Evolutionary conservation across 2,329 filamentous ascomycete genomes (phyloP).

Genomic region (Penicillium palitans): DNA sequence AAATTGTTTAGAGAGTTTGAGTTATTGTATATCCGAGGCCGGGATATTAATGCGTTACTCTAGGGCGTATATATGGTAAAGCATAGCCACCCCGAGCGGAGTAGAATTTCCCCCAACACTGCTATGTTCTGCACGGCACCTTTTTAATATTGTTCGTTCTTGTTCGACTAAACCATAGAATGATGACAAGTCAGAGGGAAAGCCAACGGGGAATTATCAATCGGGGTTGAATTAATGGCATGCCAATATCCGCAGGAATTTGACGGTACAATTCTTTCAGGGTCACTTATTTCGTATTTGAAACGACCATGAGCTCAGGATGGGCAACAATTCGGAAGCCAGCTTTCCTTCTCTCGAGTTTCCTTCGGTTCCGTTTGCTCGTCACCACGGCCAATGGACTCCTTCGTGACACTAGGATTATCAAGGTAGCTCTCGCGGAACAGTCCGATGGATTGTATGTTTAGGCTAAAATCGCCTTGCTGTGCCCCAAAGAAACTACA

Average conservation of each 20-base stretch:
- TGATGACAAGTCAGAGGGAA: background rate
- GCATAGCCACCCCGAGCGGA: background rate
- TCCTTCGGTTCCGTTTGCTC: background rate
- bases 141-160: background rate
- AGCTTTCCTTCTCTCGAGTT: background rate
- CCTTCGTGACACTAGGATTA: slow-evolving; percentile 2
- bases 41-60: background rate
- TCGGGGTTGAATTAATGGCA: background rate
- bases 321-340: background rate
- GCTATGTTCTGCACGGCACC: background rate
- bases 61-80: background rate
- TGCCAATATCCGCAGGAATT: background rate
- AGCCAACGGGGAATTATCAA: background rate
- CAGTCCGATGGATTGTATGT: slow-evolving; percentile 52
- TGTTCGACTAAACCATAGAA: background rate
- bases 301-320: background rate
- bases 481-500: slow-evolving; percentile 73
- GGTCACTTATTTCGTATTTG: background rate
- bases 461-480: slow-evolving; percentile 65
- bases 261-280: background rate
- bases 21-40: background rate
- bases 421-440: slow-evolving; percentile 17
- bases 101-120: background rate
- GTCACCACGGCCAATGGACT: background rate
- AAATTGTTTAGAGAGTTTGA: background rate